Evolutionary conservation across 805 yeast genomes (phyloP).

Genomic region (Yamadazyma endophytica): DNA sequence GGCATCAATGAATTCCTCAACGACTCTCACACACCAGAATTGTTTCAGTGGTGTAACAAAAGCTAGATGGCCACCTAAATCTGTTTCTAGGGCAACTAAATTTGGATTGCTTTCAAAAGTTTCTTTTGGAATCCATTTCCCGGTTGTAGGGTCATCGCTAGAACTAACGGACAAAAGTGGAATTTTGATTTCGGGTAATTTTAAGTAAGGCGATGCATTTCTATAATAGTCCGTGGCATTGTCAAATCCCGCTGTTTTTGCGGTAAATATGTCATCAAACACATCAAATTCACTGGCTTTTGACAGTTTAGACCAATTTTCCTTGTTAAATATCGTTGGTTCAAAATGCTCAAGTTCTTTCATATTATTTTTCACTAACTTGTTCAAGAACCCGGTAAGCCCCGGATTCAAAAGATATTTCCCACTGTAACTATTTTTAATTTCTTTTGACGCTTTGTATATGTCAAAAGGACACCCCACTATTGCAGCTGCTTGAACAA

Average conservation of each 20-base stretch:
- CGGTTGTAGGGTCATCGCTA: conserved; percentile 71
- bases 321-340: conserved; percentile 25
- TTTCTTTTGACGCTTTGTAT: conserved; percentile 39
- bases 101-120: conserved; percentile 58
- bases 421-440: conserved; percentile 38
- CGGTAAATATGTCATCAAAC: conserved; percentile 65
- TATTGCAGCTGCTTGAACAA: conserved; percentile 45
- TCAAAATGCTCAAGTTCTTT: conserved; percentile 21
- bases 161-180: conserved; percentile 66
- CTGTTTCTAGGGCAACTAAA: conserved; percentile 52
- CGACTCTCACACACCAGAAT: conserved; percentile 54
- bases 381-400: conserved; percentile 26
- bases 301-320: conserved; percentile 12
- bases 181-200: conserved; percentile 49
- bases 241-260: conserved; percentile 61
- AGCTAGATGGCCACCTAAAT: conserved; percentile 80
- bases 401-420: conserved; percentile 30
- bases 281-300: conserved; percentile 38
- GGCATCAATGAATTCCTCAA: conserved; percentile 28
- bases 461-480: conserved; percentile 79
- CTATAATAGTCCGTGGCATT: conserved; percentile 64
- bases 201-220: conserved; percentile 52
- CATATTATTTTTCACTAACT: conserved; percentile 32
- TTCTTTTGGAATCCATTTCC: conserved; percentile 48
- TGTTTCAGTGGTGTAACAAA: conserved; percentile 59